These are phyloP conservation scores for Aquilaria agallochum DNA, from an alignment of 441 rosid species.

Conservation along the genomic window DNA sequence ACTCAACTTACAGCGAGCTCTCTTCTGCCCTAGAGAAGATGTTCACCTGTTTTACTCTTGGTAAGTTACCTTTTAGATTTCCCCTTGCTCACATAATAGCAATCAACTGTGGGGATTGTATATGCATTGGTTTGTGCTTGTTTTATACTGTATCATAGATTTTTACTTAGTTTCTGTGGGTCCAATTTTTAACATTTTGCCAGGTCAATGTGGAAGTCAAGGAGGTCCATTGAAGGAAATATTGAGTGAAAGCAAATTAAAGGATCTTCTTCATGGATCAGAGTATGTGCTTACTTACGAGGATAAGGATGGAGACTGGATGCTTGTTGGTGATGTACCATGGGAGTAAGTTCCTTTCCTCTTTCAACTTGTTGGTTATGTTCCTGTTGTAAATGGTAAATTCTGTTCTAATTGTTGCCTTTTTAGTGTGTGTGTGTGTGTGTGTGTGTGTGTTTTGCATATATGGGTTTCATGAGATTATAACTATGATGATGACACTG, in stretches of 20 bases:
- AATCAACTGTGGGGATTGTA: too few relatives aligned
- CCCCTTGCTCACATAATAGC: neutral
- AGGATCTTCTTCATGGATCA: constrained; percentile 64
- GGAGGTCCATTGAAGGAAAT: constrained; percentile 41
- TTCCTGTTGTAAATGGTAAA: neutral
- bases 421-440: neutral
- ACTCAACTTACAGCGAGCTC: constrained; percentile 45
- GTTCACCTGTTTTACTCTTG: constrained; percentile 69
- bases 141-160: too few relatives aligned
- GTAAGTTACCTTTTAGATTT: constrained; percentile 23
- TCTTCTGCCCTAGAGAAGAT: constrained; percentile 71
- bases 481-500: neutral
- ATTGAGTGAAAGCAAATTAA: constrained; percentile 52
- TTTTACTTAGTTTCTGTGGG: too few relatives aligned
- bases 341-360: constrained; percentile 52
- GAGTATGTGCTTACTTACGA: constrained; percentile 67
- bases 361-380: neutral
- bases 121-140: too few relatives aligned
- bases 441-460: too few relatives aligned
- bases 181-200: constrained; percentile 18
- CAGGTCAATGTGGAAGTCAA: constrained; percentile 58
- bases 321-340: constrained; percentile 81
- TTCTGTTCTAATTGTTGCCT: neutral
- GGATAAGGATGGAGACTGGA: constrained; percentile 75
- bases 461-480: neutral